These are phyloP conservation scores for Populus euphratica DNA, from an alignment of 345 rosid genomes.

Conservation along the genomic window DNA sequence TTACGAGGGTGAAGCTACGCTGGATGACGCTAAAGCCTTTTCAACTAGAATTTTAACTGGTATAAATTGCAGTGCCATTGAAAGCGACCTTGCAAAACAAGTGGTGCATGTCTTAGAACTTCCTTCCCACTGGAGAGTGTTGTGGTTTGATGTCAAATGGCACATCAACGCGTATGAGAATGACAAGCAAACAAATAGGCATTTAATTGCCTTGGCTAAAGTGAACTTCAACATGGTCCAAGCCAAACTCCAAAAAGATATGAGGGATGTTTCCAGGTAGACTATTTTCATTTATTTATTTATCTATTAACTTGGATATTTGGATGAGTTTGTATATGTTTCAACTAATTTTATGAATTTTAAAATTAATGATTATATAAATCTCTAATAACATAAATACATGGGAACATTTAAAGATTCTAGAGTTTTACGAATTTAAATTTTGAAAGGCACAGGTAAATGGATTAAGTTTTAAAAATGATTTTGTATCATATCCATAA, in stretches of 20 bases:
- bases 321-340: too few relatives aligned
- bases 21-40: conserved; percentile 31
- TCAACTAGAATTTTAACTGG: conserved; percentile 13
- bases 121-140: conserved; percentile 38
- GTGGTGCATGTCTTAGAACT: conserved; percentile 37
- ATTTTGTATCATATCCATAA: too few relatives aligned
- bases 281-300: too few relatives aligned
- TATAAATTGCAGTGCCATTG: neutral
- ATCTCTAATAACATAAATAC: too few relatives aligned
- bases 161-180: conserved; percentile 23
- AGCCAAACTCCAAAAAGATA: conserved; percentile 43
- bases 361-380: too few relatives aligned
- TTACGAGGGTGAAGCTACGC: conserved; percentile 28
- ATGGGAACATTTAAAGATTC: too few relatives aligned
- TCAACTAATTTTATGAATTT: too few relatives aligned
- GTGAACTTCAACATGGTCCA: conserved; percentile 45
- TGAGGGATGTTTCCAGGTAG: conserved; percentile 41
- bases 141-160: conserved; percentile 53
- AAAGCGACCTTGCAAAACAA: conserved; percentile 4
- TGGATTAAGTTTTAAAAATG: too few relatives aligned
- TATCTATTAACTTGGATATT: too few relatives aligned
- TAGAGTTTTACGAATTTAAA: too few relatives aligned
- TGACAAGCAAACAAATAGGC: neutral
- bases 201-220: conserved; percentile 35
- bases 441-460: too few relatives aligned